phyloP scores from a whole-genome alignment of 1,139 yeast species.

The Geotrichum siamense region DNA sequence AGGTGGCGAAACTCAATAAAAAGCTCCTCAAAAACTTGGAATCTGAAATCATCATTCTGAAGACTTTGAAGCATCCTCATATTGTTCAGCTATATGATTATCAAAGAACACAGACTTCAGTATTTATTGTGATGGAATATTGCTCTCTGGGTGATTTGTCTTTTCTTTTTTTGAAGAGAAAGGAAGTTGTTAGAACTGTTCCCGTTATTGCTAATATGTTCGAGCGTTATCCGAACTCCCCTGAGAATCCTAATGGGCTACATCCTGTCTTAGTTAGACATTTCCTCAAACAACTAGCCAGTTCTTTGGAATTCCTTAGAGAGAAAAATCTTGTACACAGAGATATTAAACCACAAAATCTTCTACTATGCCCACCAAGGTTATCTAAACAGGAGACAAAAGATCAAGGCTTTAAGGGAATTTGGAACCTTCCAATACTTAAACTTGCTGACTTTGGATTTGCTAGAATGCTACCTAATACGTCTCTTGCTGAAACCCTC shows the following conservation, averaged over 20 bases:
- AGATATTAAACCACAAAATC: constrained; percentile 90
- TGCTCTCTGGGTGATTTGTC: constrained; percentile 93
- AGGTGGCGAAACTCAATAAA: constrained; percentile 74
- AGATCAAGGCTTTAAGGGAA: constrained; percentile 56
- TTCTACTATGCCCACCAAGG: constrained; percentile 72
- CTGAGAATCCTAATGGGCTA: constrained; percentile 58
- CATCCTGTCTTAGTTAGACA: constrained; percentile 73
- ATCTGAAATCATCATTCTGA: constrained; percentile 79
- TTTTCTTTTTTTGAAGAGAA: constrained; percentile 70
- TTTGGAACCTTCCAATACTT: constrained; percentile 81
- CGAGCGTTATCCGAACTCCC: constrained; percentile 76
- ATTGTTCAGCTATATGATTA: constrained; percentile 81
- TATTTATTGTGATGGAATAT: constrained; percentile 93
- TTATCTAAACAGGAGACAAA: constrained; percentile 54
- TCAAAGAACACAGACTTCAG: constrained; percentile 68
- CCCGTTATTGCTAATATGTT: constrained; percentile 73
- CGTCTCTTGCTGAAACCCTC: constrained; percentile 90
- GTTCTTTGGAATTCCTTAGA: constrained; percentile 76
- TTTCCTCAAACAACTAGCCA: constrained; percentile 76
- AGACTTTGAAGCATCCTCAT: constrained; percentile 85
- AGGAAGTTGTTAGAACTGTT: constrained; percentile 63
- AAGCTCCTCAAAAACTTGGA: constrained; percentile 85
- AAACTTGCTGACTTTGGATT: constrained; percentile 97
- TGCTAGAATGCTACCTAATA: constrained; percentile 86
- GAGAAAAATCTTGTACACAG: constrained; percentile 82